These are phyloP conservation scores for Pseudogymnoascus sp. DNA, from an alignment of 2,329 filamentous ascomycete genomes.

Conservation along the genomic window DNA sequence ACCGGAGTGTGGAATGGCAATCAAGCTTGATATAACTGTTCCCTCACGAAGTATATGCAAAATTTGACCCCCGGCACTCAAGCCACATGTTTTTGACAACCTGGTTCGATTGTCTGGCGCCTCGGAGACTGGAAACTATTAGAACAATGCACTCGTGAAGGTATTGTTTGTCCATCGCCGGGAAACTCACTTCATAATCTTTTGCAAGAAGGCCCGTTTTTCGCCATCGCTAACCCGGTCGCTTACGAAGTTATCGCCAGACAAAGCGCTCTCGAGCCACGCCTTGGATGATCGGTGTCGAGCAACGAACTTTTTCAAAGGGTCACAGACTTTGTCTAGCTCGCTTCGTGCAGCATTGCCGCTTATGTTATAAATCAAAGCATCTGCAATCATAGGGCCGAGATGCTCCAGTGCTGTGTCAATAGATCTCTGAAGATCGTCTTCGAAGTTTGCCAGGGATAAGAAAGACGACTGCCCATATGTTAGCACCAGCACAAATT, in stretches of 20 bases:
- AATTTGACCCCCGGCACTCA: constrained; percentile 51
- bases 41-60: constrained; percentile 49
- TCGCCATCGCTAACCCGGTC: constrained; percentile 50
- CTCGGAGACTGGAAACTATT: constrained; percentile 44
- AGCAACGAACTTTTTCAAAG: constrained; percentile 59
- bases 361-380: constrained; percentile 56
- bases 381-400: constrained; percentile 51
- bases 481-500: constrained; percentile 11
- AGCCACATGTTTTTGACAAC: constrained; percentile 67
- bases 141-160: background rate
- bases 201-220: constrained; percentile 57
- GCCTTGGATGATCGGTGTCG: constrained; percentile 46
- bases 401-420: constrained; percentile 47
- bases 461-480: constrained; percentile 43
- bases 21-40: background rate
- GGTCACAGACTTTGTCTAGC: constrained; percentile 61
- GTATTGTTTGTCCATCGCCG: constrained; percentile 2
- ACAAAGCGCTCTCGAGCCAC: constrained; percentile 56
- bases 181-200: constrained; percentile 48
- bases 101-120: constrained; percentile 55
- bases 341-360: constrained; percentile 64
- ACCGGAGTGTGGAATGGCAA: background rate
- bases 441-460: constrained; percentile 31
- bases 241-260: constrained; percentile 42
- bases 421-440: constrained; percentile 35